Conservation (phyloP, 495 filamentous ascomycete species). For the Cenococcum geophilum region DNA sequence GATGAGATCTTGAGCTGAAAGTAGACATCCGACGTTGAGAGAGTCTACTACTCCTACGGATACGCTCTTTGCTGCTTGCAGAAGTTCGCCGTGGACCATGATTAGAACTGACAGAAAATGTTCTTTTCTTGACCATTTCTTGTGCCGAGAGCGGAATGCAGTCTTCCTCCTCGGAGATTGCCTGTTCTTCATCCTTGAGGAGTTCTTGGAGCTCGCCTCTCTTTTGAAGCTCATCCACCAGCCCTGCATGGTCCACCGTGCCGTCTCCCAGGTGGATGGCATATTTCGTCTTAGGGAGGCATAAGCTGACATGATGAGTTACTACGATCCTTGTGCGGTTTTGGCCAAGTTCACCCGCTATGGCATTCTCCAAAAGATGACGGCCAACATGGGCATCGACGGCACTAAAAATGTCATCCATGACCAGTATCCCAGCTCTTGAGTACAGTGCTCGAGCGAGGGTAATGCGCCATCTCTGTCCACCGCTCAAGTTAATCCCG, state of each 20-base stretch:
- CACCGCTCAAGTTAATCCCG: conserved; percentile 78
- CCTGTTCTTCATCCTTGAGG: conserved; percentile 49
- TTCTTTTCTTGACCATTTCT: neutral
- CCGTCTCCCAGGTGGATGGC: conserved; percentile 65
- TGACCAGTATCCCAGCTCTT: conserved; percentile 66
- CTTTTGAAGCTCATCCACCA: conserved; percentile 51
- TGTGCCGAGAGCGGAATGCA: conserved; percentile 41
- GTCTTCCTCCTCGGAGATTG: conserved; percentile 19
- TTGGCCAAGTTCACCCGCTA: conserved; percentile 61
- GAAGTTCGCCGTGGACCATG: neutral
- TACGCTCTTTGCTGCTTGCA: neutral
- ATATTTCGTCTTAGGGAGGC: conserved; percentile 62
- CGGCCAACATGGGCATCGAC: conserved; percentile 66
- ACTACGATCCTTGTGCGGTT: conserved; percentile 72
- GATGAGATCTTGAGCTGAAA: conserved; percentile 19
- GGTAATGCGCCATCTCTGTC: conserved; percentile 75
- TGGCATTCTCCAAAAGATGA: conserved; percentile 67
- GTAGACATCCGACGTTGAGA: conserved; percentile 1
- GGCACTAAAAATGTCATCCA: conserved; percentile 81
- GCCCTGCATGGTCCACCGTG: conserved; percentile 54
- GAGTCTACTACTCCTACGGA: neutral
- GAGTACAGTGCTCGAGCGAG: conserved; percentile 77
- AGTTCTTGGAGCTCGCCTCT: conserved; percentile 54
- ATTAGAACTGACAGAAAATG: neutral
- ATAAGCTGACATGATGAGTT: conserved; percentile 74